Conservation (phyloP, 139 green algal species). For the Picochlorum sp. region DNA sequence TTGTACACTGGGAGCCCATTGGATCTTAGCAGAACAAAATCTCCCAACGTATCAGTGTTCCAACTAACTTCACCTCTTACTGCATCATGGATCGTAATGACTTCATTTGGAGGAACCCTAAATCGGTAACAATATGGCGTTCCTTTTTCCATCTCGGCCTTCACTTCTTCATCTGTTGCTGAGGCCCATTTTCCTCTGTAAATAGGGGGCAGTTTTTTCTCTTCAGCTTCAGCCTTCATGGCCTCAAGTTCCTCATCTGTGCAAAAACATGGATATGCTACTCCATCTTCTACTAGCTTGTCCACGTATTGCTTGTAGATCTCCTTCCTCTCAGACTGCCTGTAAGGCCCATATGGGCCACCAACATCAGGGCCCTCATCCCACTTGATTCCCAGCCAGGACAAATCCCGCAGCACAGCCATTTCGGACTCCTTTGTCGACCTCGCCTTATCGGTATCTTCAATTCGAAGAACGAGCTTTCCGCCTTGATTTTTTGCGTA, state of each 20-base stretch:
- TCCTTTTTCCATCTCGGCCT: slow-evolving; percentile 65
- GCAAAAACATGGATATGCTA: slow-evolving; percentile 98
- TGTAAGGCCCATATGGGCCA: slow-evolving; percentile 81
- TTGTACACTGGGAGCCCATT: slow-evolving; percentile 99
- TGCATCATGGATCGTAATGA: slow-evolving; percentile 46
- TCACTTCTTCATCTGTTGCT: slow-evolving; percentile 74
- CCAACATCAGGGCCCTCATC: slow-evolving; percentile 92
- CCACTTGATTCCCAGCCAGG: slow-evolving; percentile 93
- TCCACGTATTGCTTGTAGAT: slow-evolving; percentile 89
- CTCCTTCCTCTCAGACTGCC: slow-evolving; percentile 84
- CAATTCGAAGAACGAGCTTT: slow-evolving; percentile 91
- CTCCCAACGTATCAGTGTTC: slow-evolving; percentile 95
- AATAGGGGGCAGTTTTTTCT: slow-evolving; percentile 84
- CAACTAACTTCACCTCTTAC: slow-evolving; percentile 86
- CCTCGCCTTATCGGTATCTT: slow-evolving; percentile 93
- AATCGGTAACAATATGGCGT: slow-evolving; percentile 87
- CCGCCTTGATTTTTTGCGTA: slow-evolving; percentile 76
- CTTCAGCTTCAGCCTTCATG: slow-evolving; percentile 85
- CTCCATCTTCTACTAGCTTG: slow-evolving; percentile 68
- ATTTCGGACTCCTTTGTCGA: slow-evolving; percentile 85
- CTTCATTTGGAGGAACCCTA: slow-evolving; percentile 63
- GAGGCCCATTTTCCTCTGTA: slow-evolving; percentile 90
- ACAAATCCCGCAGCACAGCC: slow-evolving; percentile 81
- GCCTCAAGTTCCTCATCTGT: slow-evolving; percentile 85
- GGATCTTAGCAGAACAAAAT: slow-evolving; percentile 95